phyloP scores from a whole-genome alignment of 2,329 filamentous ascomycete genomes.

The Aureobasidium pullulans region DNA sequence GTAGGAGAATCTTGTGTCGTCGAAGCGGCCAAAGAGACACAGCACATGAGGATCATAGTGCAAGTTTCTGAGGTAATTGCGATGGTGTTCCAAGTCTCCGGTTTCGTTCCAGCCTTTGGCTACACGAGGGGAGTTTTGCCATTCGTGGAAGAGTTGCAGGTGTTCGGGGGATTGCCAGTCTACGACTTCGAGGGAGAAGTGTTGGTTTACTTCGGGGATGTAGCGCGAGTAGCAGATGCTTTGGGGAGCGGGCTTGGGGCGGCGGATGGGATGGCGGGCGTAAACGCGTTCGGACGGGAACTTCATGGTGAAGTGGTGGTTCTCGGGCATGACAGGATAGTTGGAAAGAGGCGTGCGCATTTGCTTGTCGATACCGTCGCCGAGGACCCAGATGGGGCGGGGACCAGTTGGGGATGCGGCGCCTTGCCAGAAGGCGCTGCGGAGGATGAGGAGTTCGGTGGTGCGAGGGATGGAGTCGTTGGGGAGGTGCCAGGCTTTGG shows the following conservation, averaged over 20 bases:
- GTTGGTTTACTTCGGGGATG: slow-evolving; percentile 67
- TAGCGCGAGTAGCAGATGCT: slow-evolving; percentile 70
- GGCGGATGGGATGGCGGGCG: slow-evolving; percentile 62
- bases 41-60: slow-evolving; percentile 67
- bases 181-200: slow-evolving; percentile 69
- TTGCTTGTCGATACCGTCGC: slow-evolving; percentile 18
- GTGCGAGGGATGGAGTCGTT: slow-evolving; percentile 28
- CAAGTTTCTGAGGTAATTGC: slow-evolving; percentile 60
- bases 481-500: slow-evolving; percentile 24
- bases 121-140: slow-evolving; percentile 79
- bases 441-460: slow-evolving; percentile 42
- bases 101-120: slow-evolving; percentile 75
- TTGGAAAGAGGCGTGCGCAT: slow-evolving; percentile 21
- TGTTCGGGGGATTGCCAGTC: slow-evolving; percentile 60
- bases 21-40: slow-evolving; percentile 62
- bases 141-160: slow-evolving; percentile 63
- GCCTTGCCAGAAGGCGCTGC: slow-evolving; percentile 42
- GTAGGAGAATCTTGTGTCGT: slow-evolving; percentile 65
- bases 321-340: slow-evolving; percentile 36
- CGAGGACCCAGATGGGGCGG: slow-evolving; percentile 30
- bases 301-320: slow-evolving; percentile 41
- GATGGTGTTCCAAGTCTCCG: slow-evolving; percentile 66
- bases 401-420: slow-evolving; percentile 36
- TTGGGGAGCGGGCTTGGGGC: slow-evolving; percentile 63
- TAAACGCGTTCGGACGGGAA: slow-evolving; percentile 45